phyloP scores from a whole-genome alignment of 2,329 filamentous ascomycete species.

The Phoma sp. region DNA sequence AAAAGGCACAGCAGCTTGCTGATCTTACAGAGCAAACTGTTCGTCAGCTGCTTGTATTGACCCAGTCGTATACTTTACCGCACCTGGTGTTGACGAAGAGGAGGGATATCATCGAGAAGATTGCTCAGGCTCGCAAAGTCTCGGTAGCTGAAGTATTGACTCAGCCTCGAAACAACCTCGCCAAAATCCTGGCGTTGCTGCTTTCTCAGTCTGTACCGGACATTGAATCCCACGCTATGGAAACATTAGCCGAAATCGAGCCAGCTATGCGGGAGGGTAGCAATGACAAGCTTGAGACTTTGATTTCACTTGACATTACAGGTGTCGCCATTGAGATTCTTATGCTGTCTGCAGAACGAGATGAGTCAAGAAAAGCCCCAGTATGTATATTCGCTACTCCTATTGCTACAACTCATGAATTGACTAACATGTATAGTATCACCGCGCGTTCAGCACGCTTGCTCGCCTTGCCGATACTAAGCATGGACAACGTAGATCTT shows the following conservation, averaged over 20 bases:
- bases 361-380: slow-evolving; percentile 58
- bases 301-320: slow-evolving; percentile 79
- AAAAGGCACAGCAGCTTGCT: slow-evolving; percentile 79
- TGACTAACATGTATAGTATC: slow-evolving; percentile 39
- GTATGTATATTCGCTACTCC: slow-evolving; percentile 56
- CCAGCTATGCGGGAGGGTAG: slow-evolving; percentile 68
- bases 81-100: slow-evolving; percentile 83
- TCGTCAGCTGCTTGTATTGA: slow-evolving; percentile 74
- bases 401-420: background rate
- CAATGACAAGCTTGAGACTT: slow-evolving; percentile 67
- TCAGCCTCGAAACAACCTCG: slow-evolving; percentile 63
- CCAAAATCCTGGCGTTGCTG: slow-evolving; percentile 65
- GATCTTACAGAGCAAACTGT: slow-evolving; percentile 81
- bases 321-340: slow-evolving; percentile 81
- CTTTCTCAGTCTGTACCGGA: slow-evolving; percentile 69
- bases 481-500: slow-evolving; percentile 52
- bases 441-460: slow-evolving; percentile 59
- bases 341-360: slow-evolving; percentile 77
- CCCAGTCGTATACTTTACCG: slow-evolving; percentile 83
- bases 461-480: slow-evolving; percentile 58
- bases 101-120: slow-evolving; percentile 78
- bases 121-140: slow-evolving; percentile 72
- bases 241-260: slow-evolving; percentile 72
- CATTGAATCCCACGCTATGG: slow-evolving; percentile 71
- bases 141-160: slow-evolving; percentile 68